These are phyloP conservation scores for Eucalyptus tenuipes DNA, from an alignment of 345 rosid species.

Conservation along the genomic window DNA sequence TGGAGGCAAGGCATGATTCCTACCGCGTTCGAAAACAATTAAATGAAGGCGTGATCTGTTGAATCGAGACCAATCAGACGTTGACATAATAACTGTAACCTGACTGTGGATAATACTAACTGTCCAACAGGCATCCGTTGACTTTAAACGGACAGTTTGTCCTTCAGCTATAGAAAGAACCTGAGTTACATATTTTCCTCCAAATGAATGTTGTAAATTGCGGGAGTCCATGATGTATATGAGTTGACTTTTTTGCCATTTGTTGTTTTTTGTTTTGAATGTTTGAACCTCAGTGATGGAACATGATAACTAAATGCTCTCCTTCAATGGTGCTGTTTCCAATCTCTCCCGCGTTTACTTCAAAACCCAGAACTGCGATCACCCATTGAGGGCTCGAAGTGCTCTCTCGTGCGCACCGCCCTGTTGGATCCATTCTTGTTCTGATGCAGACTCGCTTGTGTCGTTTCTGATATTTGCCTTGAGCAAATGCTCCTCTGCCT, in stretches of 20 bases:
- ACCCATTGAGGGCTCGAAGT: not conserved
- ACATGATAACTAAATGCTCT: not conserved
- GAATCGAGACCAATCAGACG: not conserved
- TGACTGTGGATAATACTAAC: not conserved
- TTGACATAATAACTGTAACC: not conserved
- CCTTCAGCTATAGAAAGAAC: not conserved
- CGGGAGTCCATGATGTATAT: not conserved
- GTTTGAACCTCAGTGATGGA: not conserved
- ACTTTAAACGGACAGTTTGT: not conserved
- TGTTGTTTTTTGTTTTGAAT: not conserved
- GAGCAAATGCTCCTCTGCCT: conserved; percentile 23
- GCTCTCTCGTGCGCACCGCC: not conserved
- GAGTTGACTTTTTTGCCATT: not conserved
- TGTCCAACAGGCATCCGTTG: not conserved
- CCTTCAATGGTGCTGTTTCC: not conserved
- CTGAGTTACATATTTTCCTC: not conserved
- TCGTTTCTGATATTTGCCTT: conserved; percentile 27
- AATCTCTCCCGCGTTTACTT: not conserved
- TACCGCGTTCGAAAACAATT: fast-evolving
- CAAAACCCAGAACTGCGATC: not conserved
- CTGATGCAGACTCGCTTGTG: conserved; percentile 17
- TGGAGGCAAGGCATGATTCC: not conserved
- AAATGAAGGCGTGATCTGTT: not conserved
- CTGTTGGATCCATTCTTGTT: not conserved
- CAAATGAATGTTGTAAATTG: not conserved